Base-by-base conservation (phyloP, 2,329 filamentous ascomycete species). In the Xylariales sp. region DNA sequence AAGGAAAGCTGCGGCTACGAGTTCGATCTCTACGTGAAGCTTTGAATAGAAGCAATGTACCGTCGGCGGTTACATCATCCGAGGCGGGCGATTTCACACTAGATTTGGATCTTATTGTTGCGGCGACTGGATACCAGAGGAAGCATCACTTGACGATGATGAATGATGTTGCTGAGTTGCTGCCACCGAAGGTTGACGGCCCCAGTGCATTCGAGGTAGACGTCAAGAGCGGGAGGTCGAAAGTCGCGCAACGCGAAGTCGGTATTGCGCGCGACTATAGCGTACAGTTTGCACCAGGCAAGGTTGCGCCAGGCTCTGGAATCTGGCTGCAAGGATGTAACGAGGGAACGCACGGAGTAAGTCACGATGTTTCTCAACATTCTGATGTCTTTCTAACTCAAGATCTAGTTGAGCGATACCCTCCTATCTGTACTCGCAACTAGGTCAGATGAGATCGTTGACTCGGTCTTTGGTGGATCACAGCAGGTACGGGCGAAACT, bases 291-390 rank as follows among this genome's bases (percentile, higher is more conserved):
- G 73, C 77, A 36, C 68, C 76, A 2, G 82, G 77, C 21, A 73
- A 76, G 35, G 84, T 97, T 24, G 75, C 80, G n/a, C 59, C 73
- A 0, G 79, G 82, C 32, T 84, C 88, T 11, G 90, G 90, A 3
- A 73, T 97, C 44, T 97, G 87, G 84, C 71, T 97, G 53, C 93
- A 97, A 62, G 91, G 91, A 22, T 96, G 90, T 68, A 94, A 89
- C 60, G 90, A 97, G 70, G 80, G 75, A 47, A 95, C 89, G 24
- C 91, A 97, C 63, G 91, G 91, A 45, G 85, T 91, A 76, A 80
- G 85, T 81, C 16, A 32, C 16, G 31, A 24, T 7, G n/a, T 37
- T 12, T 9, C 2, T 6, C 25, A 8, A 5, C 15, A n/a, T 16
- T 31, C 15, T 10, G 20, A n/a, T 5, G 4, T 38, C 21, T 21